A percentile compares a stretch with the other conserved stretches of the same genome.
Conservation (phyloP, 75 land plant species). For the Pinus taeda region DNA sequence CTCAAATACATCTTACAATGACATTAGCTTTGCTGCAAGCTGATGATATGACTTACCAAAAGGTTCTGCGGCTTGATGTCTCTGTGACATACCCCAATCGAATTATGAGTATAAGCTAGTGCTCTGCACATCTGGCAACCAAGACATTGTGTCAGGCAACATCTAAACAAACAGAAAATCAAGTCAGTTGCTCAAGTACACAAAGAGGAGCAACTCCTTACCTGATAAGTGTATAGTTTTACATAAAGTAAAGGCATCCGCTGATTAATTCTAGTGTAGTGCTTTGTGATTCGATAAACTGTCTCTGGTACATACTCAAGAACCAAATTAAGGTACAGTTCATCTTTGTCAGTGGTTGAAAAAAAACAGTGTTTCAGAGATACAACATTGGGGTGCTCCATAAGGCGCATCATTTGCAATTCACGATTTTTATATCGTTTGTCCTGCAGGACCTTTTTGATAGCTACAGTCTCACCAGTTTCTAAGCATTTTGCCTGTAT, state of each 20-base stretch:
- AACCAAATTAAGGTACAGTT: slow-evolving; percentile 81
- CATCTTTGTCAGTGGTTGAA: slow-evolving; percentile 80
- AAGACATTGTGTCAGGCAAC: slow-evolving; percentile 8
- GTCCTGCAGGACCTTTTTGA: slow-evolving; percentile 95
- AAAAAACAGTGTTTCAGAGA: slow-evolving; percentile 86
- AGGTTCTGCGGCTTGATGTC: slow-evolving; percentile 96
- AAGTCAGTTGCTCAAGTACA: neutral
- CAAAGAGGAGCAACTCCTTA: slow-evolving; percentile 9
- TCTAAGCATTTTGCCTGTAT: slow-evolving; percentile 91
- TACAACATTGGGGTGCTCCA: slow-evolving; percentile 88
- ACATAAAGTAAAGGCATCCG: slow-evolving; percentile 86
- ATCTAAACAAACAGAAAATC: neutral
- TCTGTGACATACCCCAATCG: slow-evolving; percentile 82
- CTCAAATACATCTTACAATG: neutral
- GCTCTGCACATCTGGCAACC: slow-evolving; percentile 79
- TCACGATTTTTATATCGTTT: slow-evolving; percentile 92
- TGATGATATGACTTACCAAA: slow-evolving; percentile 47
- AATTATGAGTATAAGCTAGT: slow-evolving; percentile 76
- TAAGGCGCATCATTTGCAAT: slow-evolving; percentile 80
- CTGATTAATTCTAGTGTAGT: slow-evolving; percentile 72
- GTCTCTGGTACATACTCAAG: slow-evolving; percentile 89
- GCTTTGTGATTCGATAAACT: slow-evolving; percentile 69
- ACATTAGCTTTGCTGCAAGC: neutral
- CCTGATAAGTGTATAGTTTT: slow-evolving; percentile 88
- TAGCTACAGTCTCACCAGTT: slow-evolving; percentile 95